A percentile compares a stretch with the other conserved stretches of the same genome.
Evolutionary conservation across 2,329 filamentous ascomycete species (phyloP).

Genomic region (Stagonosporopsis tanaceti): DNA sequence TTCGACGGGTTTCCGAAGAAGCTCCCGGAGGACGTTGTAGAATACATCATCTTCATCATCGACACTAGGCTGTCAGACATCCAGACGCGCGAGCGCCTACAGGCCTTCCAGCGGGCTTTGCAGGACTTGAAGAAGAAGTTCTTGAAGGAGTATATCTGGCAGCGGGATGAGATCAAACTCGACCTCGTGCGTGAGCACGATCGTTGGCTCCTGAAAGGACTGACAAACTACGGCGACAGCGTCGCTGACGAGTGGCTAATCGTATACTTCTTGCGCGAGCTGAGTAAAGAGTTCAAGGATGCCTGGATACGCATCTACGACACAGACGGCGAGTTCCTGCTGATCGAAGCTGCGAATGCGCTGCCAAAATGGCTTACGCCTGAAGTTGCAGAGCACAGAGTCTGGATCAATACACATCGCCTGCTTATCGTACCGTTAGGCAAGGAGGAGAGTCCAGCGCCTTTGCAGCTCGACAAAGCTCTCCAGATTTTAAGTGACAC

Average conservation of each 20-base stretch:
- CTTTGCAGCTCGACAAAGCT: slow-evolving; percentile 71
- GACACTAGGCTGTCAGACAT: slow-evolving; percentile 63
- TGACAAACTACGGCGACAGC: slow-evolving; percentile 89
- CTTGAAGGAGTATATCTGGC: slow-evolving; percentile 93
- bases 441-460: slow-evolving; percentile 36
- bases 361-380: slow-evolving; percentile 91
- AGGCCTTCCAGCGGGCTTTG: slow-evolving; percentile 74
- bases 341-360: slow-evolving; percentile 90
- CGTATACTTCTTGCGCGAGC: slow-evolving; percentile 84
- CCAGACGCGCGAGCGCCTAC: slow-evolving; percentile 71
- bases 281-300: slow-evolving; percentile 75
- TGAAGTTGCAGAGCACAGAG: slow-evolving; percentile 83
- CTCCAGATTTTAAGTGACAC: slow-evolving; percentile 65
- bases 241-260: slow-evolving; percentile 98
- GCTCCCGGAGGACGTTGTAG: slow-evolving; percentile 83
- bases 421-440: slow-evolving; percentile 74
- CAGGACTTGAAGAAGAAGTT: slow-evolving; percentile 68
- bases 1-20: slow-evolving; percentile 71
- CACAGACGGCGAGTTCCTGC: slow-evolving; percentile 91
- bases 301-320: slow-evolving; percentile 87
- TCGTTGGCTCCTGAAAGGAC: slow-evolving; percentile 71
- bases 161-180: slow-evolving; percentile 81
- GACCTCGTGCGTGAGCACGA: slow-evolving; percentile 67
- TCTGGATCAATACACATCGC: slow-evolving; percentile 85
- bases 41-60: slow-evolving; percentile 81